Conservation (phyloP, 169 alveolate species). For the Eimeria acervulina region DNA sequence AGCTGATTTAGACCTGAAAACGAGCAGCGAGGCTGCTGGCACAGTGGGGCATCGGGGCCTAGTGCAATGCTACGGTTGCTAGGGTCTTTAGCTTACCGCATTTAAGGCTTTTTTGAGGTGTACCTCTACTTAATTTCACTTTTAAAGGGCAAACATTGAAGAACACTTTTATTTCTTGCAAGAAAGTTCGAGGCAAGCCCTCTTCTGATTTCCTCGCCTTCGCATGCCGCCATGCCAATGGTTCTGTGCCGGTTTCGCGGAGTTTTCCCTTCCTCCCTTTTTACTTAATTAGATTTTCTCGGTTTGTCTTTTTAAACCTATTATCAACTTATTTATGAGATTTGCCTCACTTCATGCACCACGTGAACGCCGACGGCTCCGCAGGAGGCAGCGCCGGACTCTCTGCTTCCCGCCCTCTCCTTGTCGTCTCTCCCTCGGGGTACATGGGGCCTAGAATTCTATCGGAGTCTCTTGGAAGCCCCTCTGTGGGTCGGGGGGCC, state of each 20-base stretch:
- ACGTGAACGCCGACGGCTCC: background rate
- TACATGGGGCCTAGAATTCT: background rate
- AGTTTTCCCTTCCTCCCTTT: background rate
- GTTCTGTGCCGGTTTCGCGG: background rate
- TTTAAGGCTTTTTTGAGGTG: background rate
- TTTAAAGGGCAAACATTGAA: too few relatives aligned
- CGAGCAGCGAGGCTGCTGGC: background rate
- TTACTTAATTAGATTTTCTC: background rate
- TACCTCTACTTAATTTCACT: background rate
- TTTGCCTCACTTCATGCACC: background rate
- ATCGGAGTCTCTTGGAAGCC: background rate
- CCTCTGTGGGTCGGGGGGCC: background rate
- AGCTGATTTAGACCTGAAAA: background rate
- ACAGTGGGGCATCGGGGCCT: conserved; percentile 8
- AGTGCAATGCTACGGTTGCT: background rate
- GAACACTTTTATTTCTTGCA: too few relatives aligned
- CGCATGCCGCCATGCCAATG: background rate
- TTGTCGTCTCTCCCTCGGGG: background rate
- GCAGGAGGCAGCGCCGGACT: background rate
- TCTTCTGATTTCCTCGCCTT: background rate
- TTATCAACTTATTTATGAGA: background rate
- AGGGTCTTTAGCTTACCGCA: background rate
- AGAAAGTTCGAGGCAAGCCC: background rate
- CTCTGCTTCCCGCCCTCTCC: background rate
- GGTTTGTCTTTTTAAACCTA: background rate